phyloP scores from a whole-genome alignment of 257 asterid genomes.

The Forsythia suspensa region DNA sequence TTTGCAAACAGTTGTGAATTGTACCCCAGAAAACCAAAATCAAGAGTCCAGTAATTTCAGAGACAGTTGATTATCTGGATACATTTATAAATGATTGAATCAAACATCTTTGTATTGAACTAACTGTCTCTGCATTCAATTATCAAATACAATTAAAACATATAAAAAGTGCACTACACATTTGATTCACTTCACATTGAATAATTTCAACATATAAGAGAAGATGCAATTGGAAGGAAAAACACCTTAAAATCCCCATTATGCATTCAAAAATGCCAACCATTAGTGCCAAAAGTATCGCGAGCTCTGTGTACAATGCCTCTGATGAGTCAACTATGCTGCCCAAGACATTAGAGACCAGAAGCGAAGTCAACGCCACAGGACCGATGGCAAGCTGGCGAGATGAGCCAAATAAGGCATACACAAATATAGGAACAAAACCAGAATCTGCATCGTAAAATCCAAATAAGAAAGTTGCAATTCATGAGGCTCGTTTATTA shows the following conservation, averaged over 20 bases:
- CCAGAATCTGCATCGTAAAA: slow-evolving; percentile 77
- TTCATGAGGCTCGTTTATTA: slow-evolving; percentile 3
- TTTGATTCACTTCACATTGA: slow-evolving; percentile 17
- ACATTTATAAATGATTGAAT: not conserved
- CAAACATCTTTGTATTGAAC: not conserved
- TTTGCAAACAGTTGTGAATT: not conserved
- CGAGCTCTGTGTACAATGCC: slow-evolving; percentile 87
- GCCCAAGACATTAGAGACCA: slow-evolving; percentile 89
- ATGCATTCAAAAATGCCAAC: slow-evolving; percentile 89
- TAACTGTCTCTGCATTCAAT: not conserved
- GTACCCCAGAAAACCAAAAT: not conserved
- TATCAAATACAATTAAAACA: not conserved
- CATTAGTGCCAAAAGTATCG: slow-evolving; percentile 91
- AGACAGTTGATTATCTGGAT: not conserved
- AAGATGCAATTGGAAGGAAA: slow-evolving; percentile 22
- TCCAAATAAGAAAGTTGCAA: slow-evolving; percentile 2
- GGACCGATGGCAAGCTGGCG: slow-evolving; percentile 99
- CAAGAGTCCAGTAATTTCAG: not conserved
- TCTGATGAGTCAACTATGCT: slow-evolving; percentile 82
- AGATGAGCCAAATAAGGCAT: slow-evolving; percentile 93
- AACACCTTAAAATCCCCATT: slow-evolving; percentile 91
- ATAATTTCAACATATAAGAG: not conserved
- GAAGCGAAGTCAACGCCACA: slow-evolving; percentile 93
- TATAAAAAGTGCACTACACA: not conserved
- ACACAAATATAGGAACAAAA: slow-evolving; percentile 90